These are phyloP conservation scores for Sphagnum magellanicum DNA, from an alignment of 228 moss, liverwort and hornwort species.

Conservation along the genomic window DNA sequence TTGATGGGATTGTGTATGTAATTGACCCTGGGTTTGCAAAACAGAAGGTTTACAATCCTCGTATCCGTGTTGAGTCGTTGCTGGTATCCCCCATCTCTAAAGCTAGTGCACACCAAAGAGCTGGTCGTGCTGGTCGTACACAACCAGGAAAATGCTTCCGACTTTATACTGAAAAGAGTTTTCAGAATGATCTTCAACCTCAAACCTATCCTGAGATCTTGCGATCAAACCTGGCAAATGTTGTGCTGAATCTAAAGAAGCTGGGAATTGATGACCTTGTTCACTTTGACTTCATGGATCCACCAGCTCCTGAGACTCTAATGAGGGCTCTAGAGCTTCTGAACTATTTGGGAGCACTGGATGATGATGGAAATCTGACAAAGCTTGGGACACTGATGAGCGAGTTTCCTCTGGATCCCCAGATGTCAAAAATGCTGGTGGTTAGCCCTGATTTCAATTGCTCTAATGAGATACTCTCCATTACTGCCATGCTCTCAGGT, in stretches of 20 bases:
- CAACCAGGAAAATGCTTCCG: conserved; percentile 99
- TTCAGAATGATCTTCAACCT: conserved; percentile 84
- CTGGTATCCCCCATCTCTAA: conserved; percentile 95
- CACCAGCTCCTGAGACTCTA: conserved; percentile 94
- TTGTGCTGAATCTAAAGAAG: conserved; percentile 86
- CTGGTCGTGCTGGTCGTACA: conserved; percentile 97
- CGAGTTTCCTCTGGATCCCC: conserved; percentile 97
- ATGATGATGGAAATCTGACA: conserved; percentile 94
- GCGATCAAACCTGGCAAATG: conserved; percentile 89
- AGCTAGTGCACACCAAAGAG: conserved; percentile 99
- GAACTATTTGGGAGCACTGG: conserved; percentile 90
- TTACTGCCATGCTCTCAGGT: conserved; percentile 99
- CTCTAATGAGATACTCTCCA: conserved; percentile 94
- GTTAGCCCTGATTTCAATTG: conserved; percentile 94
- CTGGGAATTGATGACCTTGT: conserved; percentile 96
- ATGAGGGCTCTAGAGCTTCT: conserved; percentile 97
- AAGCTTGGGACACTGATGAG: conserved; percentile 94
- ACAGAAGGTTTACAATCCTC: conserved; percentile 98
- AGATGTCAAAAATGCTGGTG: conserved; percentile 99
- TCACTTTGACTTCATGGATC: conserved; percentile 99
- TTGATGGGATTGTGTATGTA: conserved; percentile 95
- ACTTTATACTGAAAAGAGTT: conserved; percentile 97
- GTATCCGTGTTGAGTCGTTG: conserved; percentile 93
- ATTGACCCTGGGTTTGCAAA: conserved; percentile 99
- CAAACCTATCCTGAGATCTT: conserved; percentile 97